Percentiles rank a stretch among this genome's conserved stretches.
phyloP scores from a whole-genome alignment of 495 filamentous ascomycete species.

The Hyphodiscus hymeniophilus region DNA sequence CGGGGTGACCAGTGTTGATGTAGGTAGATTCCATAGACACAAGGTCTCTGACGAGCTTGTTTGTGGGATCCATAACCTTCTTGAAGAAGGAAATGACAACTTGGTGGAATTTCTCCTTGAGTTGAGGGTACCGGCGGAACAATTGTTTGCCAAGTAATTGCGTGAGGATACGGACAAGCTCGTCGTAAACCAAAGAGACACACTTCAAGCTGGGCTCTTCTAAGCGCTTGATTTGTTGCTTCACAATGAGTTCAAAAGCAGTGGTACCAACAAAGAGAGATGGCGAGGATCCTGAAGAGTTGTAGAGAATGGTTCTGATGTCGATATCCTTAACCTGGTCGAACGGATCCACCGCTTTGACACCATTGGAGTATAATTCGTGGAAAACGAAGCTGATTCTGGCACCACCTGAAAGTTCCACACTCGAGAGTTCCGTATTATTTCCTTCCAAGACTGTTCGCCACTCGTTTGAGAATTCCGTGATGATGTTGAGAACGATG shows the following conservation, averaged over 20 bases:
- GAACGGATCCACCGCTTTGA: slow-evolving; percentile 97
- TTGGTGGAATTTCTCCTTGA: slow-evolving; percentile 94
- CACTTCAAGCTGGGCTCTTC: slow-evolving; percentile 97
- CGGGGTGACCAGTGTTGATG: slow-evolving; percentile 97
- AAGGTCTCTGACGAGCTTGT: slow-evolving; percentile 90
- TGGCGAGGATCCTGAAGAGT: slow-evolving; percentile 95
- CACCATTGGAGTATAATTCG: slow-evolving; percentile 93
- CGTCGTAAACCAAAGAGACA: slow-evolving; percentile 93
- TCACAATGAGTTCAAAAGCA: slow-evolving; percentile 96
- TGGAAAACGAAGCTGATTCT: slow-evolving; percentile 99
- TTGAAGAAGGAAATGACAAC: slow-evolving; percentile 98
- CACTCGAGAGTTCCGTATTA: slow-evolving; percentile 88
- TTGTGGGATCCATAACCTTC: slow-evolving; percentile 93
- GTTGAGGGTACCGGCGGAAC: slow-evolving; percentile 81
- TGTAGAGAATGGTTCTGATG: slow-evolving; percentile 93
- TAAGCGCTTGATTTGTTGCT: slow-evolving; percentile 93
- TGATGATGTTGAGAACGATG: slow-evolving; percentile 96
- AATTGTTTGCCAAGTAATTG: slow-evolving; percentile 83
- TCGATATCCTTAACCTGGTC: slow-evolving; percentile 96
- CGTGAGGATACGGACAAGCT: slow-evolving; percentile 89
- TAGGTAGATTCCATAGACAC: slow-evolving; percentile 95
- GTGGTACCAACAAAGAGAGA: slow-evolving; percentile 97
- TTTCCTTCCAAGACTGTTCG: slow-evolving; percentile 93
- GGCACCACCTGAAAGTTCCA: slow-evolving; percentile 91
- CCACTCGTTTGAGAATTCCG: slow-evolving; percentile 97